Evolutionary conservation across 805 yeast genomes (phyloP).

Genomic region (Myxozyma lipomycoides): DNA sequence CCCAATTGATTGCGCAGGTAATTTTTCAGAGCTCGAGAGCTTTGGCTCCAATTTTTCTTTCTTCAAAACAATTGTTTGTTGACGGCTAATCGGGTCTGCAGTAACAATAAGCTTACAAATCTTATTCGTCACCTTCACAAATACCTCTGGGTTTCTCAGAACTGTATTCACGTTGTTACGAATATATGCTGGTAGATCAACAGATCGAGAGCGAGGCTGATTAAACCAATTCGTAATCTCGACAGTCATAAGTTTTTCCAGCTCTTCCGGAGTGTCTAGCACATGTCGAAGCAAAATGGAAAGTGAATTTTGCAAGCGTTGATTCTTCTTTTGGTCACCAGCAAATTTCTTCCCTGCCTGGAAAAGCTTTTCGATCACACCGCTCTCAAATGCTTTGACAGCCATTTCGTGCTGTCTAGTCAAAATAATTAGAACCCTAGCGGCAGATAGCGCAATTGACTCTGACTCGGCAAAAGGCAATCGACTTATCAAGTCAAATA

Average conservation of each 20-base stretch:
- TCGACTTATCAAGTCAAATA: conserved; percentile 47
- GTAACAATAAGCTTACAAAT: conserved; percentile 27
- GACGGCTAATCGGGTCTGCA: conserved; percentile 9
- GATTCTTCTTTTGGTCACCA: conserved; percentile 39
- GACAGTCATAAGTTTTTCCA: conserved; percentile 47
- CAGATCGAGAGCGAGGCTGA: conserved; percentile 29
- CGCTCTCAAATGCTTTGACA: conserved; percentile 44
- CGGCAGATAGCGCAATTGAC: conserved; percentile 50
- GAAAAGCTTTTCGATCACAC: conserved; percentile 48
- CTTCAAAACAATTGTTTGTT: conserved; percentile 18
- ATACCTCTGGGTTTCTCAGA: conserved; percentile 48
- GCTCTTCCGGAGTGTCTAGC: conserved; percentile 54
- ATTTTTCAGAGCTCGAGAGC: background rate
- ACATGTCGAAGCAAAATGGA: conserved; percentile 61
- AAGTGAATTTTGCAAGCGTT: conserved; percentile 46
- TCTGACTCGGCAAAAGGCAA: conserved; percentile 43
- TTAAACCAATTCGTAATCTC: conserved; percentile 49
- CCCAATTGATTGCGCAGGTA: conserved; percentile 10
- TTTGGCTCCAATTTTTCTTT: conserved; percentile 1
- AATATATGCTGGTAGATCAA: conserved; percentile 39
- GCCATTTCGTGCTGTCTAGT: conserved; percentile 46
- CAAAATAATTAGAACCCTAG: conserved; percentile 53
- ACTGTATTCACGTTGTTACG: conserved; percentile 26
- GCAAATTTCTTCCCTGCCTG: conserved; percentile 41
- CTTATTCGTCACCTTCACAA: conserved; percentile 41